Evolutionary conservation across 352 stramenopile genomes (phyloP), one percentile per base, ranked within the genome.

Genomic region (Peronospora tabacina): DNA sequence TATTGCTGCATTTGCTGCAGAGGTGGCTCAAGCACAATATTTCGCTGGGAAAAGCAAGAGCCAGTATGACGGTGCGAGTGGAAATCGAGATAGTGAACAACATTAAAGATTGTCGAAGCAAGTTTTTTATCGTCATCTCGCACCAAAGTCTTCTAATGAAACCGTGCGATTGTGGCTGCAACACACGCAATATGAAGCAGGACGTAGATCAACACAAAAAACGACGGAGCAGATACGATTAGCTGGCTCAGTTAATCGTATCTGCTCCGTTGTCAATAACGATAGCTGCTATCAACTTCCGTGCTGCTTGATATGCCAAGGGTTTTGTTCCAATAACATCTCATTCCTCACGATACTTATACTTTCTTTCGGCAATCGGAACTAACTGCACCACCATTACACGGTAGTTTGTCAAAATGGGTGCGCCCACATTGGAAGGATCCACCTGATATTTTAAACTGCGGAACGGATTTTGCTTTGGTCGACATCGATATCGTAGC

Each of bases 111-210:
- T 87, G 68, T 44, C 70, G 83, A 26, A 75, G 87, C 41, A 72
- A 85, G 20, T 88, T 90, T 50, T 90, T 87, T 59, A 50, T 83
- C 20, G 75, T 68, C 5, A 72, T 90, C 12, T 68, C 74, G 20
- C 71, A 77, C 39, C 55, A 63, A 16, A 72, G 52, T 56, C 59
- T 49, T 29, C 70, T 28, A 74, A 76, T 12, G 76, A 90, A 51
- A 72, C 75, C 32, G 61, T 88, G 12, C 61, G 72, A 4, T 58
- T 85, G 38, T 86, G 76, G 79, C 84, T 90, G 55, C 71, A 86
- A 37, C 72, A 88, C 62, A 83, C 66, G 19, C 69, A 82, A 55
- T 81, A 80, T 44, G 11, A 42, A 44, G 15, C n/a, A 61, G 19
- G 36, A 19, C 40, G 47, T 57, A 57, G 40, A 49, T 20, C 29